phyloP scores from a whole-genome alignment of 2,329 filamentous ascomycete species.

The Geosmithia flava region DNA sequence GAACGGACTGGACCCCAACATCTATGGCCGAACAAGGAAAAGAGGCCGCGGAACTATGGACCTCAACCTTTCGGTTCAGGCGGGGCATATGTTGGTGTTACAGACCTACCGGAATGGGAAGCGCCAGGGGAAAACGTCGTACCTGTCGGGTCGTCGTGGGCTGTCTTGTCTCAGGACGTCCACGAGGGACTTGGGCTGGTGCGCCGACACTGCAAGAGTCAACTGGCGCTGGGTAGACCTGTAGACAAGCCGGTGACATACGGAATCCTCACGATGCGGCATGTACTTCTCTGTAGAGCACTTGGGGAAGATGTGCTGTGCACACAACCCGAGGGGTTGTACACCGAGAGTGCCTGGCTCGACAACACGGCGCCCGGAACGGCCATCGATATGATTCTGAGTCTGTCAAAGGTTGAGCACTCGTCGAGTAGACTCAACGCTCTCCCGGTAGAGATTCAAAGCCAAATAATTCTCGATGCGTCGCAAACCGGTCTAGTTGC shows the following conservation, averaged over 20 bases:
- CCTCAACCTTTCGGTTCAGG: slow-evolving; percentile 5
- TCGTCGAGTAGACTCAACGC: slow-evolving; percentile 1
- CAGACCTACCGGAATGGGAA: slow-evolving; percentile 8
- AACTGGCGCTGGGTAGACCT: background rate
- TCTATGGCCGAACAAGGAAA: background rate
- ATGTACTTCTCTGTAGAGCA: slow-evolving; percentile 6
- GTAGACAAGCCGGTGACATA: slow-evolving; percentile 2
- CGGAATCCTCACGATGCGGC: slow-evolving; percentile 6
- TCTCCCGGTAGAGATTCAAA: slow-evolving; percentile 9
- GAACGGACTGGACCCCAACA: slow-evolving; percentile 6
- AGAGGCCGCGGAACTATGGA: background rate
- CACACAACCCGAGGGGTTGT: slow-evolving; percentile 5
- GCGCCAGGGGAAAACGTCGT: slow-evolving; percentile 4
- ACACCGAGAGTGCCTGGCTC: slow-evolving; percentile 1
- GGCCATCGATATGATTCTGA: background rate
- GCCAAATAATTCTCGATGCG: slow-evolving; percentile 4
- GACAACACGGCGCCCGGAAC: background rate
- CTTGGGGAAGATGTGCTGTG: background rate
- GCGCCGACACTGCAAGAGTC: slow-evolving; percentile 5
- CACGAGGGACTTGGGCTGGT: slow-evolving; percentile 6
- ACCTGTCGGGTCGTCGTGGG: slow-evolving; percentile 7
- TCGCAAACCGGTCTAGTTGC: too few relatives aligned
- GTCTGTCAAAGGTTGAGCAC: background rate
- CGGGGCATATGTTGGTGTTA: background rate
- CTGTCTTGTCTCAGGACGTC: slow-evolving; percentile 5